Percentiles rank a stretch among this genome's conserved stretches.
These are phyloP conservation scores for Cyclotella kingstonii DNA, from an alignment of 108 stramenopile species.

Conservation along the genomic window DNA sequence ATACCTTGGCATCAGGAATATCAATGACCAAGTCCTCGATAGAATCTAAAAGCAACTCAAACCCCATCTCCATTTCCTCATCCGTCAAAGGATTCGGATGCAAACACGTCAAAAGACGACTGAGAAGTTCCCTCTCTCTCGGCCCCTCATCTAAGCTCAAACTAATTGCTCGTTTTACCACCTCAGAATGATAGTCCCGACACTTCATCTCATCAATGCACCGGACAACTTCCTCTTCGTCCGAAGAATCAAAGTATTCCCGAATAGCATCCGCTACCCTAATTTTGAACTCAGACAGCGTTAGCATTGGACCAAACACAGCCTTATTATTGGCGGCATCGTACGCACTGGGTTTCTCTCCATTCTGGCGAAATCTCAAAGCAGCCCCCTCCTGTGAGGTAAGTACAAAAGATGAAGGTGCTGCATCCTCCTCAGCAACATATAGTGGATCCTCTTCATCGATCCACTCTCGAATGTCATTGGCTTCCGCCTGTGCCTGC, in stretches of 20 bases:
- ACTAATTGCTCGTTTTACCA: slow-evolving; percentile 80
- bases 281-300: slow-evolving; percentile 82
- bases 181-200: slow-evolving; percentile 67
- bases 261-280: slow-evolving; percentile 59
- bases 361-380: slow-evolving; percentile 24
- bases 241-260: slow-evolving; percentile 80
- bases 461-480: too few species aligned
- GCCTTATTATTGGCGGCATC: slow-evolving; percentile 56
- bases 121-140: slow-evolving; percentile 83
- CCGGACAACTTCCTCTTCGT: slow-evolving; percentile 75
- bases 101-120: slow-evolving; percentile 77
- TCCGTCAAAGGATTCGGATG: slow-evolving; percentile 80
- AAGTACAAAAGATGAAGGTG: slow-evolving; percentile 56
- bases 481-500: slow-evolving; percentile 39
- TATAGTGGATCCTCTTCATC: slow-evolving; percentile 85
- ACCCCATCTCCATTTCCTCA: slow-evolving; percentile 79
- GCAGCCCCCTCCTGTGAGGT: slow-evolving; percentile 19
- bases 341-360: slow-evolving; percentile 26
- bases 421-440: slow-evolving; percentile 60
- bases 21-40: slow-evolving; percentile 88
- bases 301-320: slow-evolving; percentile 80
- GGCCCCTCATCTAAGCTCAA: slow-evolving; percentile 80
- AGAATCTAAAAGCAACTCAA: slow-evolving; percentile 80
- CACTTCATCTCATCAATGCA: slow-evolving; percentile 77
- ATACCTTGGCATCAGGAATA: slow-evolving; percentile 83